Percentiles rank a stretch among this genome's conserved stretches.
These are phyloP conservation scores for Rauvolfia tetraphylla DNA, from an alignment of 257 asterid species.

Conservation along the genomic window DNA sequence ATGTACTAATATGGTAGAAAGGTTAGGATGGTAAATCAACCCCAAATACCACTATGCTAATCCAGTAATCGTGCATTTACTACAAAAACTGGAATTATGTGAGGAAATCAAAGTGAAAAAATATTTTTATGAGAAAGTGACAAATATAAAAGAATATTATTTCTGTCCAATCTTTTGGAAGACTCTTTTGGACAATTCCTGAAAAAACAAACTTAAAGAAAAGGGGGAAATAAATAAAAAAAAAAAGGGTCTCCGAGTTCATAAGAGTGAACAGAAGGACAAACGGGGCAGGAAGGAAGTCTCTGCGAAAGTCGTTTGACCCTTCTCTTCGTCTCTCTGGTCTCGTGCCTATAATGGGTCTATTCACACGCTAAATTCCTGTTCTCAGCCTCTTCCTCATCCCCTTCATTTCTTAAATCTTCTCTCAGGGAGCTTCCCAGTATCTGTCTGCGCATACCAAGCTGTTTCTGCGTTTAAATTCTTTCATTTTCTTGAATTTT, in stretches of 20 bases:
- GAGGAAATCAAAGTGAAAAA: not conserved
- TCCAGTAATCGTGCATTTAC: too few relatives aligned
- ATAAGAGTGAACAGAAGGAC: not conserved
- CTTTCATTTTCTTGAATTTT: constrained; percentile 2
- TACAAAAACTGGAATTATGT: too few relatives aligned
- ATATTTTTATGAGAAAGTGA: not conserved
- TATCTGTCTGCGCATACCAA: not conserved
- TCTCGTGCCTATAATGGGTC: not conserved
- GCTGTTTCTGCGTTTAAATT: not conserved
- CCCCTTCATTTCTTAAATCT: constrained; percentile 11
- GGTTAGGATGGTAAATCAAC: too few relatives aligned
- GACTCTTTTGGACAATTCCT: constrained; percentile 4
- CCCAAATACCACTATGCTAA: too few relatives aligned
- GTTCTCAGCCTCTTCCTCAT: constrained; percentile 15
- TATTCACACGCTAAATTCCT: constrained; percentile 25
- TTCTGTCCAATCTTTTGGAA: not conserved
- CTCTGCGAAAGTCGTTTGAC: constrained; percentile 12
- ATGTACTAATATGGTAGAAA: too few relatives aligned
- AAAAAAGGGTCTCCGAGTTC: not conserved
- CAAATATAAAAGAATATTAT: not conserved
- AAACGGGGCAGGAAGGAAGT: constrained; percentile 4
- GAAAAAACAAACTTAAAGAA: not conserved
- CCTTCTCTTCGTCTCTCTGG: constrained; percentile 12
- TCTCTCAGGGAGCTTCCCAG: constrained; percentile 8
- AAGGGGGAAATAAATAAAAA: not conserved